Conservation (phyloP, 805 yeast species). For the Candida xyloterini region DNA sequence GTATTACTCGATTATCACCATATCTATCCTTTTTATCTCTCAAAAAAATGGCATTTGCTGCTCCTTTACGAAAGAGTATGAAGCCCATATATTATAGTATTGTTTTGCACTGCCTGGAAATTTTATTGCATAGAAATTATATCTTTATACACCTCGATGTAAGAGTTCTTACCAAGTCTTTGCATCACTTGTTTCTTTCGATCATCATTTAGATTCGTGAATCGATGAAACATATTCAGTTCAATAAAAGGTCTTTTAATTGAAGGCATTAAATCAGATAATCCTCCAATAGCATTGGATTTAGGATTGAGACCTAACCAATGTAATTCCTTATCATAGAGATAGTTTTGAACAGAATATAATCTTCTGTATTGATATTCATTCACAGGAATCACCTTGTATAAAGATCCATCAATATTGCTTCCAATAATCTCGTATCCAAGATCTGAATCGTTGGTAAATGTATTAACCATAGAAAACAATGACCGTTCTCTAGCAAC, state of each 20-base stretch:
- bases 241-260: conserved; percentile 65
- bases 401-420: conserved; percentile 76
- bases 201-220: conserved; percentile 54
- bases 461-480: conserved; percentile 31
- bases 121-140: conserved; percentile 34
- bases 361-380: conserved; percentile 78
- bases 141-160: conserved; percentile 66
- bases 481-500: conserved; percentile 36
- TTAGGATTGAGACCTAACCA: conserved; percentile 79
- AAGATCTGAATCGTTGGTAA: conserved; percentile 28
- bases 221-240: conserved; percentile 52
- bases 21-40: conserved; percentile 34
- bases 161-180: conserved; percentile 56
- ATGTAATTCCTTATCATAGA: conserved; percentile 72
- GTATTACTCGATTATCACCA: conserved; percentile 25
- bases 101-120: not conserved
- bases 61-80: conserved; percentile 38
- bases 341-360: conserved; percentile 82
- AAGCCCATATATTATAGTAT: conserved; percentile 1
- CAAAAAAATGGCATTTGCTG: conserved; percentile 45
- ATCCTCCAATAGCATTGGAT: conserved; percentile 51
- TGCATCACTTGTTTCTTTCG: conserved; percentile 50
- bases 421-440: conserved; percentile 66
- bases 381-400: conserved; percentile 66
- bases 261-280: conserved; percentile 33